Conservation (phyloP, 1,284 basidiomycete genomes). For the Schizophyllum commune region DNA sequence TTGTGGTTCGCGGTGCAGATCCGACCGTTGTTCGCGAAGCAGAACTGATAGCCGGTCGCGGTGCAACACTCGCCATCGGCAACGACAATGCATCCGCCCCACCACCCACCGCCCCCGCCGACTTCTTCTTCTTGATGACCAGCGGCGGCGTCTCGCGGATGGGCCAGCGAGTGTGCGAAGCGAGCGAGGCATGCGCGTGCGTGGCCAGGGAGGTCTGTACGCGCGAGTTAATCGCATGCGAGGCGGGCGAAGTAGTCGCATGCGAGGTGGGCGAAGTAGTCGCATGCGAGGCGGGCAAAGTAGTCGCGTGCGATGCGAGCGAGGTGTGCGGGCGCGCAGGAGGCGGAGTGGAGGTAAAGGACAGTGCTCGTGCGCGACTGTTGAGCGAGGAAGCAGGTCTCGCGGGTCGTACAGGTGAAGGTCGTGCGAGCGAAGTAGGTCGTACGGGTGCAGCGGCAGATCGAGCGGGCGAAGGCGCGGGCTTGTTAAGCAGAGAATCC, state of each 20-base stretch:
- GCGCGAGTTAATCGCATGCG: no score
- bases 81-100: no score
- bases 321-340: not conserved
- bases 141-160: not conserved
- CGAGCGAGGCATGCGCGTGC: not conserved
- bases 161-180: not conserved
- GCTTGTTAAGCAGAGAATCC: no score
- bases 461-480: not conserved
- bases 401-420: not conserved
- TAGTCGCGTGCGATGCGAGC: not conserved
- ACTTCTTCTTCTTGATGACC: not conserved
- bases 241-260: no score
- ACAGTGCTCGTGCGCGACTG: not conserved
- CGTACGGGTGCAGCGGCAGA: not conserved
- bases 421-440: not conserved
- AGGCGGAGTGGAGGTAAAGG: not conserved
- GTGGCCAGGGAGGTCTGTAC: no score
- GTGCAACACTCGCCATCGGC: no score
- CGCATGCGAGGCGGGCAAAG: no score
- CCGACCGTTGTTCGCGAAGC: no score
- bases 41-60: no score
- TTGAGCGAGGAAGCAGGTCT: not conserved
- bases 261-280: no score
- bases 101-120: no score
- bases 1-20: no score